phyloP scores from a whole-genome alignment of 306 rosid genomes.

The Gastrolobium bilobum region DNA sequence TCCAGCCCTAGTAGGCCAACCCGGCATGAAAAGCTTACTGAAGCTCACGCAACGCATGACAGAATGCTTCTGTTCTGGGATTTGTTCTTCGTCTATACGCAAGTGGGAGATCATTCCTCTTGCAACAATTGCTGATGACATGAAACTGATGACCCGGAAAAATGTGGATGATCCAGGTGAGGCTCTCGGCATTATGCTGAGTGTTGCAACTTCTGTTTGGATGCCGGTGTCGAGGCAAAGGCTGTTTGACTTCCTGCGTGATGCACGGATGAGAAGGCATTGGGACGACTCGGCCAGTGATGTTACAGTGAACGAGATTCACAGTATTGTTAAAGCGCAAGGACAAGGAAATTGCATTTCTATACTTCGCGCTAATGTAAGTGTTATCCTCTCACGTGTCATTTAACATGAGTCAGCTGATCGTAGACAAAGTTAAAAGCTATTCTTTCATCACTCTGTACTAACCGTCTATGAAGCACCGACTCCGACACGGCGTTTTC shows the following conservation, averaged over 20 bases:
- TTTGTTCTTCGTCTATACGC: conserved; percentile 63
- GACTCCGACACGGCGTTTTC: no score
- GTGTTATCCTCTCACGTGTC: no score
- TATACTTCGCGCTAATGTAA: conserved; percentile 70
- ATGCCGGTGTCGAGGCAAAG: conserved; percentile 66
- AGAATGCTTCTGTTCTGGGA: conserved; percentile 74
- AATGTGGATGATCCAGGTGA: conserved; percentile 65
- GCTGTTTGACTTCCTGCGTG: conserved; percentile 72
- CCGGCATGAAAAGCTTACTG: conserved; percentile 65
- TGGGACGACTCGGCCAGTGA: conserved; percentile 77
- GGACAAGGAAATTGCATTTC: conserved; percentile 72
- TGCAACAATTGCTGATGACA: conserved; percentile 60
- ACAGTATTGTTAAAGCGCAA: conserved; percentile 68
- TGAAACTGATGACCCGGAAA: conserved; percentile 70
- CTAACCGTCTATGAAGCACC: no score
- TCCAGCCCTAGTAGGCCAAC: conserved; percentile 58
- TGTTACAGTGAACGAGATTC: conserved; percentile 69
- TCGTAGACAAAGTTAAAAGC: no score
- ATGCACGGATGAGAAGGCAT: conserved; percentile 62
- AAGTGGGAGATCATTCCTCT: conserved; percentile 69
- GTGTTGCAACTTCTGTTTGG: conserved; percentile 90
- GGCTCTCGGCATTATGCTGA: conserved; percentile 69
- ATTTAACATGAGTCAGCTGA: no score
- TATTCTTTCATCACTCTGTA: no score
- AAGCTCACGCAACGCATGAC: conserved; percentile 85